Evolutionary conservation across 352 stramenopile species (phyloP), one percentile per base, ranked within the genome.

Genomic region (Phytopythium montanum): DNA sequence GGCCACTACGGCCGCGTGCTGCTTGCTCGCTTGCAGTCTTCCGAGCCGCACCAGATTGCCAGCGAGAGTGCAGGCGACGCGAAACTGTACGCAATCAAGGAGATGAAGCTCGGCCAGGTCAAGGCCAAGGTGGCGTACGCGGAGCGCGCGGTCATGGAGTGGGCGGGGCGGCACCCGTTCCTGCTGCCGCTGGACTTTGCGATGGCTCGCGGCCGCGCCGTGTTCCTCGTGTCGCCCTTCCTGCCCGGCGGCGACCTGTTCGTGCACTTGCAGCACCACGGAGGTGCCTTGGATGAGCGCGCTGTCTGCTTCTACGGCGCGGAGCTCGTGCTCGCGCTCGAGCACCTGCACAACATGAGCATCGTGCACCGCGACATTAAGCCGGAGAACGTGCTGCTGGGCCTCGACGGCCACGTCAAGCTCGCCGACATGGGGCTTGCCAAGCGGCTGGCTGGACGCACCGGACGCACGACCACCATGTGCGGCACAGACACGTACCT

Each of bases 211-310:
- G 79, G 92, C 48, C 96, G 98, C 49, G 99, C 98, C 42, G 81
- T 99, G 6, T 99, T 98, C 66, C 73, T 99, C 26, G 92, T 99
- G 25, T 96, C 98, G 26, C 97, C 99, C 72, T 99, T 99, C 69
- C 98, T 98, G 86, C 85, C 95, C 8, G 97, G 97, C 10, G 97
- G 97, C 9, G 97, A 99, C 69, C 75, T 99, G 29, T 96, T 96
- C 57, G 56, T 93, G 45, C 85, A 96, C 65, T 89, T 96, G 83
- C 85, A 94, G 63, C 91, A 92, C 66, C 79, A 87, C 50, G 85
- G 85, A 55, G 87, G 87, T 2, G 88, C 73, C 54, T 92, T 96
- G 42, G 69, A 69, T 19, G 83, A 96, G 53, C 72, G 85, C 36
- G 75, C 80, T 13, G 86, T 96, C 5, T 68, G 72, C 9, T 97